phyloP scores from a whole-genome alignment of 768 basidiomycete genomes.

The Mycena pura region DNA sequence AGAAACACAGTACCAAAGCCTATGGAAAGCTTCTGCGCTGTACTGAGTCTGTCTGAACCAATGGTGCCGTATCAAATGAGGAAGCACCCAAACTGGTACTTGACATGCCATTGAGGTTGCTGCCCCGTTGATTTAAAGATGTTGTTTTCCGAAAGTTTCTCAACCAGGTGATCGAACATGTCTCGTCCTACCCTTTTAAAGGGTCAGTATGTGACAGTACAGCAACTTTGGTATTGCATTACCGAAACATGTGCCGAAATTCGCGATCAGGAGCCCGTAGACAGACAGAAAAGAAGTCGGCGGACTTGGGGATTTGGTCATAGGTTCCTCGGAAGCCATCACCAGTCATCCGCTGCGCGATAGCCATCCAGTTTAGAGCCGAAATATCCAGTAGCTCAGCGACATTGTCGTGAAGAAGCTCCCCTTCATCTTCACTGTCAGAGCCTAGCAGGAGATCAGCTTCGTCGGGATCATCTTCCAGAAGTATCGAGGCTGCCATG shows the following conservation, averaged over 20 bases:
- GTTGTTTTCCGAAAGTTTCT: conserved; percentile 7
- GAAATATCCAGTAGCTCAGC: neutral
- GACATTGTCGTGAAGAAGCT: too few species aligned
- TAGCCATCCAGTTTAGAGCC: neutral
- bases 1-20: too few species aligned
- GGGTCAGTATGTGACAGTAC: too few species aligned
- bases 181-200: conserved; percentile 8
- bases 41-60: too few species aligned
- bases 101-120: conserved; percentile 11
- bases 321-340: conserved; percentile 9
- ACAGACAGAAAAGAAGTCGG: conserved; percentile 21
- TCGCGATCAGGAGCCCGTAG: conserved; percentile 16
- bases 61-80: conserved; percentile 18
- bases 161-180: conserved; percentile 14
- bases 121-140: conserved; percentile 10
- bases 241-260: conserved; percentile 19
- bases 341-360: neutral
- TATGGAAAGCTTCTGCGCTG: too few species aligned
- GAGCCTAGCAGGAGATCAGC: too few species aligned
- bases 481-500: too few species aligned
- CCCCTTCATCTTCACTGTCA: too few species aligned
- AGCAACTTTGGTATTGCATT: neutral
- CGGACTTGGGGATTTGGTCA: conserved; percentile 18
- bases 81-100: conserved; percentile 19
- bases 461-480: too few species aligned